These are phyloP conservation scores for Fusarium penzigii DNA, from an alignment of 2,329 filamentous ascomycete species.

Conservation along the genomic window DNA sequence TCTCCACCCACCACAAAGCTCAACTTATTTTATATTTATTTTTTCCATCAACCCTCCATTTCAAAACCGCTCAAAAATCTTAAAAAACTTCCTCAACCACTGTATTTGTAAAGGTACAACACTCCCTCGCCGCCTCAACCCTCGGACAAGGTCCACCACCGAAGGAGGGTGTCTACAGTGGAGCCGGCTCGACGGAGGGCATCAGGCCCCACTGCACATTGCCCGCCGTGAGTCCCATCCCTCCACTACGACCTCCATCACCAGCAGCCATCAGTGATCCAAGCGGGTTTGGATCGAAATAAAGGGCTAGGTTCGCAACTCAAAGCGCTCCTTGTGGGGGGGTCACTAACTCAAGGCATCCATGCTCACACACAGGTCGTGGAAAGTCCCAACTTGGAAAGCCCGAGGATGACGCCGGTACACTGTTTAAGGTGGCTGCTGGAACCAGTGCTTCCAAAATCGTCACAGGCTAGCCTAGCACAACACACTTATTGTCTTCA, in stretches of 20 bases:
- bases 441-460: constrained; percentile 6
- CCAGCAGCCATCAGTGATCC: constrained; percentile 10
- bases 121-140: constrained; percentile 2
- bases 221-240: constrained; percentile 14
- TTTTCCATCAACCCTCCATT: no score
- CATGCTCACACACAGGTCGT: constrained; percentile 2
- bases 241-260: constrained; percentile 3
- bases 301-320: not conserved
- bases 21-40: constrained; percentile 12
- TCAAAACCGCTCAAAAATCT: no score
- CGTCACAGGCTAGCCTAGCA: constrained; percentile 4
- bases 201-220: constrained; percentile 10
- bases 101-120: constrained; percentile 6
- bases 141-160: constrained; percentile 9
- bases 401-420: constrained; percentile 24
- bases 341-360: no score
- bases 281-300: constrained; percentile 14
- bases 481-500: not conserved
- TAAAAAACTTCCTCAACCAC: no score
- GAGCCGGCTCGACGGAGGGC: no score
- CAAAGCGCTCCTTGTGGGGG: not conserved
- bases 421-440: constrained; percentile 1
- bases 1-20: not conserved
- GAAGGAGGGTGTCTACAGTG: constrained; percentile 3
- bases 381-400: constrained; percentile 27